These are phyloP conservation scores for Candida sp. DNA, from an alignment of 1,139 yeast species.

Conservation along the genomic window DNA sequence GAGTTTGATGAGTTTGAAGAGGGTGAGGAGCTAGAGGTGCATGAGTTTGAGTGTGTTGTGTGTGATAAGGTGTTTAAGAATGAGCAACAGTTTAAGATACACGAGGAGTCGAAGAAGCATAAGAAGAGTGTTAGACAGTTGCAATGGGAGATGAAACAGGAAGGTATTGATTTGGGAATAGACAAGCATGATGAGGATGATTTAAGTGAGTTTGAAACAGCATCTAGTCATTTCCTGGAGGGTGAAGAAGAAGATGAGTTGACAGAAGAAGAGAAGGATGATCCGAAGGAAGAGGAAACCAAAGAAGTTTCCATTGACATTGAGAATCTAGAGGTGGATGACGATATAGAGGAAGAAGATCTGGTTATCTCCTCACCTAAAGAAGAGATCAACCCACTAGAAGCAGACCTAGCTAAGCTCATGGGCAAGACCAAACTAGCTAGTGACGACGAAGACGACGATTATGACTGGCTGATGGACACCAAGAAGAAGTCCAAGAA, in stretches of 20 bases:
- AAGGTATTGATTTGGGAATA: slow-evolving; percentile 76
- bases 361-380: slow-evolving; percentile 6
- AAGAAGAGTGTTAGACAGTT: slow-evolving; percentile 66
- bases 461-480: slow-evolving; percentile 48
- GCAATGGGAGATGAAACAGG: slow-evolving; percentile 80
- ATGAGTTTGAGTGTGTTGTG: slow-evolving; percentile 80
- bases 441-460: slow-evolving; percentile 43
- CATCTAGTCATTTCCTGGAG: slow-evolving; percentile 35
- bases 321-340: slow-evolving; percentile 14
- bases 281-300: slow-evolving; percentile 4
- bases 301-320: slow-evolving; percentile 5
- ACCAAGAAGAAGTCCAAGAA: slow-evolving; percentile 39
- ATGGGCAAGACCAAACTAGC: slow-evolving; percentile 31
- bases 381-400: slow-evolving; percentile 20
- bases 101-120: slow-evolving; percentile 82
- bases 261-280: slow-evolving; percentile 9
- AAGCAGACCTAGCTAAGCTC: slow-evolving; percentile 30
- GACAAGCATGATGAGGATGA: slow-evolving; percentile 43
- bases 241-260: slow-evolving; percentile 16
- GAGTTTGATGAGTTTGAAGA: slow-evolving; percentile 46
- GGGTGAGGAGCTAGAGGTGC: slow-evolving; percentile 32
- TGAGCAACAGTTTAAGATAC: slow-evolving; percentile 75
- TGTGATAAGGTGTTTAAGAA: slow-evolving; percentile 87
- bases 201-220: slow-evolving; percentile 42
- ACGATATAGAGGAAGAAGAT: slow-evolving; percentile 17